phyloP scores from a whole-genome alignment of 495 filamentous ascomycete species.

The Emericellopsis terricola region DNA sequence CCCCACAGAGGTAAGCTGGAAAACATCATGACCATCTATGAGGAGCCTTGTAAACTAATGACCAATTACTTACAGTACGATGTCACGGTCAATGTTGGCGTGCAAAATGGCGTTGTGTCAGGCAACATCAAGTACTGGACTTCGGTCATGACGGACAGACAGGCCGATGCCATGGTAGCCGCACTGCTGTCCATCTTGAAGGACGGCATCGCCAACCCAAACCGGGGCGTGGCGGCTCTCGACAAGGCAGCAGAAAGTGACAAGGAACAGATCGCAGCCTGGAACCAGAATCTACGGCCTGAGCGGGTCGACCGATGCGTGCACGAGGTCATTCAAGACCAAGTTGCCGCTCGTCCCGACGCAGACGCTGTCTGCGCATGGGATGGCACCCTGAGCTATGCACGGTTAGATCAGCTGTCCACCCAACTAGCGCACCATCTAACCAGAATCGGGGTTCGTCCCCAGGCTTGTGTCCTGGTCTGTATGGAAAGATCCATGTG shows the following conservation, averaged over 20 bases:
- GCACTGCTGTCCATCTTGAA: neutral
- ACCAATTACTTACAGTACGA: too few relatives aligned
- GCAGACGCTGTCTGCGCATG: conserved; percentile 12
- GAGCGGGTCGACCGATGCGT: neutral
- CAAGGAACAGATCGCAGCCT: too few relatives aligned
- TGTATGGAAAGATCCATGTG: neutral
- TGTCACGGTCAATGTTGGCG: too few relatives aligned
- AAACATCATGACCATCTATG: too few relatives aligned
- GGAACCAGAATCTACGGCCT: neutral
- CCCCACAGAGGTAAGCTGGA: too few relatives aligned
- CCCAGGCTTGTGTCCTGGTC: neutral
- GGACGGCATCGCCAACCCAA: too few relatives aligned
- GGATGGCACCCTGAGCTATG: conserved; percentile 36
- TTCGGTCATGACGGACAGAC: neutral
- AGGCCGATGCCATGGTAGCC: neutral
- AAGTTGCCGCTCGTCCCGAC: neutral
- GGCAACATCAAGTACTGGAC: neutral
- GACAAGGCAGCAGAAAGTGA: too few relatives aligned
- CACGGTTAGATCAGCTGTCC: conserved; percentile 18
- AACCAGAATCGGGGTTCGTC: conserved; percentile 6
- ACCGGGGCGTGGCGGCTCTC: too few relatives aligned
- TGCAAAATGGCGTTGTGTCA: too few relatives aligned
- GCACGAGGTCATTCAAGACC: neutral
- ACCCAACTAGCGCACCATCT: conserved; percentile 20
- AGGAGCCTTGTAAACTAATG: too few relatives aligned